A percentile compares a stretch with the other conserved stretches of the same genome.
phyloP scores from a whole-genome alignment of 176 grass and related monocot species.

The Oryza nivara region DNA sequence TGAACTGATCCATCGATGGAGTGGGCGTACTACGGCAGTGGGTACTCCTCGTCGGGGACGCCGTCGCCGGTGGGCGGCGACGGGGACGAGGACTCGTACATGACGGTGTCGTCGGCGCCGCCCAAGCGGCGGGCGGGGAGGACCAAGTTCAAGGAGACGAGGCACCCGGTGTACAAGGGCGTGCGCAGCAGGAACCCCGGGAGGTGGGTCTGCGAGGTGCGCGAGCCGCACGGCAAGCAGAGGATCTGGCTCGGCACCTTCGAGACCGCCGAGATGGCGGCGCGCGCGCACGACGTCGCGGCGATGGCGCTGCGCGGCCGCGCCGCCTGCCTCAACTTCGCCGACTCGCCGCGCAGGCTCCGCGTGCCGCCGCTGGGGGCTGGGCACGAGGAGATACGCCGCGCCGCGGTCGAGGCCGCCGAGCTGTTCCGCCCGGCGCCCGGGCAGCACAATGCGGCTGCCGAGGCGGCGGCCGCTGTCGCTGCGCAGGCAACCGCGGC shows the following conservation, averaged over 20 bases:
- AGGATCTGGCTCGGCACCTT: conserved; percentile 85
- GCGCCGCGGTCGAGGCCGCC: conserved; percentile 61
- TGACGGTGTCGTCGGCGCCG: conserved; percentile 66
- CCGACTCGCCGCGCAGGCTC: conserved; percentile 63
- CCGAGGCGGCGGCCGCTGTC: neutral
- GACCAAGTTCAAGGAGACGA: conserved; percentile 80
- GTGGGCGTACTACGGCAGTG: conserved; percentile 11
- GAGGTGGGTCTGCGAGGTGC: conserved; percentile 80
- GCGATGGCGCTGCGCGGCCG: conserved; percentile 69
- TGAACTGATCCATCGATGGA: conserved; percentile 11
- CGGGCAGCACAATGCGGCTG: conserved; percentile 3
- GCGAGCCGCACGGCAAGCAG: conserved; percentile 62
- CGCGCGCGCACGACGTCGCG: conserved; percentile 83
- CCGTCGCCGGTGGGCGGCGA: conserved; percentile 23
- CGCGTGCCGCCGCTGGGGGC: conserved; percentile 49
- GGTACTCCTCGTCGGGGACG: conserved; percentile 30
- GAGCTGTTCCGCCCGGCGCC: conserved; percentile 49
- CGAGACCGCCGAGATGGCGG: conserved; percentile 83
- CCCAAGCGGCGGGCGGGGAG: conserved; percentile 68
- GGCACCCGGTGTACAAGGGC: conserved; percentile 82
- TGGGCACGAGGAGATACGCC: conserved; percentile 58
- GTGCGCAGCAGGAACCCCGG: conserved; percentile 62
- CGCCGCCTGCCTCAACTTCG: conserved; percentile 80
- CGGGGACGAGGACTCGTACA: conserved; percentile 52
- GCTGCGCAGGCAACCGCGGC: neutral